These are phyloP conservation scores for Backusella macrospora DNA, from an alignment of 192 early-diverging fungal species.

Conservation along the genomic window DNA sequence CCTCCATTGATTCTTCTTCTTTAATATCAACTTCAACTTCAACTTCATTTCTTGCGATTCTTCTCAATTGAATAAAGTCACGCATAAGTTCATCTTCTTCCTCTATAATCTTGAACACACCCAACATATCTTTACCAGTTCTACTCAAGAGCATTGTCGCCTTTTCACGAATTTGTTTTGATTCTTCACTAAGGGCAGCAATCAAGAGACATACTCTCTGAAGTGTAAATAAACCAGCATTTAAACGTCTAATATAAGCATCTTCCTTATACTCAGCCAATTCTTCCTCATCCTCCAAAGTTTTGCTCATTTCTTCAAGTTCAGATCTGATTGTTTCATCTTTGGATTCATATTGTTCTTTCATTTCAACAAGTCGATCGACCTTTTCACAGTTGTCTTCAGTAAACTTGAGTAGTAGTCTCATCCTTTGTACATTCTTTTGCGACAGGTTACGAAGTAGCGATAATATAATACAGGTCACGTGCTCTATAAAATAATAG, in stretches of 20 bases:
- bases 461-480: slow-evolving; percentile 80
- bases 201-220: slow-evolving; percentile 74
- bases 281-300: slow-evolving; percentile 52
- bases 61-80: slow-evolving; percentile 25
- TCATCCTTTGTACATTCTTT: slow-evolving; percentile 61
- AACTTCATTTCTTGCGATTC: slow-evolving; percentile 23
- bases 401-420: slow-evolving; percentile 83
- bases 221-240: slow-evolving; percentile 81
- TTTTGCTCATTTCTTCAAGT: slow-evolving; percentile 55
- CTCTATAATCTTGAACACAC: slow-evolving; percentile 27
- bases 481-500: slow-evolving; percentile 64
- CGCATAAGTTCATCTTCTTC: slow-evolving; percentile 29
- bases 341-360: slow-evolving; percentile 66
- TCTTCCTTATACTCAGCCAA: slow-evolving; percentile 65
- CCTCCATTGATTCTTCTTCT: background rate
- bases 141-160: slow-evolving; percentile 26
- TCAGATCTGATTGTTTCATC: slow-evolving; percentile 59
- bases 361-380: slow-evolving; percentile 82
- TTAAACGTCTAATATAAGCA: slow-evolving; percentile 68
- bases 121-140: slow-evolving; percentile 19
- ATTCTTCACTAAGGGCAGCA: slow-evolving; percentile 65
- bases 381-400: slow-evolving; percentile 80
- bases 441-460: slow-evolving; percentile 70
- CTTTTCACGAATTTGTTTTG: slow-evolving; percentile 24
- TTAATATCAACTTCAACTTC: background rate